Base-by-base conservation (phyloP, 2,329 filamentous ascomycete species). In the Phaeomoniella chlamydospora region DNA sequence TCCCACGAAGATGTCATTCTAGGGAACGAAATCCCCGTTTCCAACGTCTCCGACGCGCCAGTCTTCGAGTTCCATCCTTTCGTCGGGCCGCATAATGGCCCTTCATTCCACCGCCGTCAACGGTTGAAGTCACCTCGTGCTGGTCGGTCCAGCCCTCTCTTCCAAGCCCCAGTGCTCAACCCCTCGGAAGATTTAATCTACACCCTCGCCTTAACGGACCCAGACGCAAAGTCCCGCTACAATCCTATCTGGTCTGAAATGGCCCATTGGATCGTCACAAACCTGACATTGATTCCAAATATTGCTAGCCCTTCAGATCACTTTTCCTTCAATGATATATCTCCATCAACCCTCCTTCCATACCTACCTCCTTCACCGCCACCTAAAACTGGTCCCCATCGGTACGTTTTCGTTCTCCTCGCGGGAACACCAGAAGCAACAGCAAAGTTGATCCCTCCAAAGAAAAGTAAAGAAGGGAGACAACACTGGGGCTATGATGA, bases 321-420 rank as follows among this genome's bases (percentile, higher is more conserved):
- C 17, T 12, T 38, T 16, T 40, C 41, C 9, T 16, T 44, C 29
- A 43, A n/a, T n/a, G 9, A n/a, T 9, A 41, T 45, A 10, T 36
- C 31, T 16, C 12, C 11, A 12, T 18, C 18, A 13, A 22, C 12
- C 13, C 45, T 71, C 4, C 49, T 68, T 34, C 48, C 54, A 39
- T 73, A 72, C 45, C 65, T 70, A 43, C 58, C 68, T 4, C 71
- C 71, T 0, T 61, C 59, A 4, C 70, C 71, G 18, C 71, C 70
- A 0, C 52, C 59, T 4, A 67, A 68, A 52, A 74, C 70, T 0
- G 68, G 69, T 2, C 64, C 65, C 45, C 70, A 74, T 45, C 57
- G 71, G 36, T 74, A 74, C 48, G 65, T 74, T 3, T 70, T 74
- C 42, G 53, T 72, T 3, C 57, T 68, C 4, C 55, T 73, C 38